A percentile compares a stretch with the other conserved stretches of the same genome.
These are phyloP conservation scores for Nicotiana tabacum DNA, from an alignment of 257 asterid genomes.

Conservation along the genomic window DNA sequence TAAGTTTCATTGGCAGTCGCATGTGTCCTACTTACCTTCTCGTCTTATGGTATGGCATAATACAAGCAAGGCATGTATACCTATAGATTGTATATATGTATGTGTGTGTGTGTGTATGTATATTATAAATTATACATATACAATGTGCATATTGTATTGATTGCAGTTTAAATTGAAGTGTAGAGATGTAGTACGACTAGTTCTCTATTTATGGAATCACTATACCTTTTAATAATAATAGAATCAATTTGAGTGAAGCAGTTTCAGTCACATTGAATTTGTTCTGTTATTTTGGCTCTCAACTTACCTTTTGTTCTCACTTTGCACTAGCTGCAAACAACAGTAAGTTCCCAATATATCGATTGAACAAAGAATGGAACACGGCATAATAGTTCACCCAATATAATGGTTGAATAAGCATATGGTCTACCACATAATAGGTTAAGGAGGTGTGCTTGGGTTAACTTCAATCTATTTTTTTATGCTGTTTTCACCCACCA, in stretches of 20 bases:
- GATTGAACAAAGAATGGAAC: background rate
- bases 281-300: too few species aligned
- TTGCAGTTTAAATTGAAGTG: background rate
- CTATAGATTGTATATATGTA: background rate
- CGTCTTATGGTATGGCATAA: background rate
- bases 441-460: background rate
- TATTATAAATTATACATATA: background rate
- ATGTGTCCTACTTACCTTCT: background rate
- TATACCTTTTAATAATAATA: too few species aligned
- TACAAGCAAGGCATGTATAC: background rate
- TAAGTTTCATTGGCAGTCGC: slow-evolving; percentile 23
- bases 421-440: background rate
- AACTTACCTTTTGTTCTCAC: too few species aligned
- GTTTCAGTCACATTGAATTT: too few species aligned
- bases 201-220: too few species aligned
- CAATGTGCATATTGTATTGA: background rate
- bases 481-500: background rate
- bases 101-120: background rate
- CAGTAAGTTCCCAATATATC: background rate
- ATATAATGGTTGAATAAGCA: background rate
- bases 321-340: too few species aligned
- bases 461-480: background rate
- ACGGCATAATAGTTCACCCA: background rate
- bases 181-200: background rate
- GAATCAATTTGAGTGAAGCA: too few species aligned